Base-by-base conservation (phyloP, 352 stramenopile species). In the Phytophthora quininea region DNA sequence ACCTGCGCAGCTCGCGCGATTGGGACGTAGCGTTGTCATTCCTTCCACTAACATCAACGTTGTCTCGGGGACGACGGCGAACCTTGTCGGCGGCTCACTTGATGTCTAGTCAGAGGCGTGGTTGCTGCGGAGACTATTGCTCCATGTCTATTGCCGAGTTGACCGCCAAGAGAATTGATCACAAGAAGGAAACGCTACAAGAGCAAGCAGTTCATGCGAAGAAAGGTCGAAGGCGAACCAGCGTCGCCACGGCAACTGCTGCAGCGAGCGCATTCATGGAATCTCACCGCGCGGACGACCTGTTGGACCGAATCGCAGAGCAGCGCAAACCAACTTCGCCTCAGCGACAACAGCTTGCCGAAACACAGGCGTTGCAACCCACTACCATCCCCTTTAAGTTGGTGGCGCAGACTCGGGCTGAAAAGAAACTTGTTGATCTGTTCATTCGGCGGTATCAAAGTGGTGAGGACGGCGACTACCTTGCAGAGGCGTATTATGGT, bases 401-500 rank as follows among this genome's bases (percentile, higher is more conserved):
- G 19, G 86, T 95, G 9, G 84, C 86, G 1, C 88, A 93, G 57
- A 92, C 86, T 30, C 74, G 88, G 6, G 86, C 82, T 0, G 88
- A 95, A 54, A 93, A 92, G 49, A 75, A 89, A 47, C 80, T 93
- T 43, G 88, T 93, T 0, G 82, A 93, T 47, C 63, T 93, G 0
- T 93, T 93, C 42, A 67, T 93, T 11, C 79, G 86, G n/a, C 80
- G 88, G 2, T 94, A 95, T 32, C 68, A 88, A 54, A 86, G 77
- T 32, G 84, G 83, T 2, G 88, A 95, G 68, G 80, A 91, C 49
- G 84, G 86, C 3, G 82, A 90, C 8, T 95, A 93, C 50, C 65
- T 95, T 7, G 82, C 82, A 0, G 81, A 93, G 43, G 77, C 77
- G 12, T 92, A 90, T 54, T 92, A 91, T 46, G 88, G 83, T 49